Percentiles rank a stretch among this genome's conserved stretches.
Conservation (phyloP, 805 yeast species). For the Nakazawaea sp. region DNA sequence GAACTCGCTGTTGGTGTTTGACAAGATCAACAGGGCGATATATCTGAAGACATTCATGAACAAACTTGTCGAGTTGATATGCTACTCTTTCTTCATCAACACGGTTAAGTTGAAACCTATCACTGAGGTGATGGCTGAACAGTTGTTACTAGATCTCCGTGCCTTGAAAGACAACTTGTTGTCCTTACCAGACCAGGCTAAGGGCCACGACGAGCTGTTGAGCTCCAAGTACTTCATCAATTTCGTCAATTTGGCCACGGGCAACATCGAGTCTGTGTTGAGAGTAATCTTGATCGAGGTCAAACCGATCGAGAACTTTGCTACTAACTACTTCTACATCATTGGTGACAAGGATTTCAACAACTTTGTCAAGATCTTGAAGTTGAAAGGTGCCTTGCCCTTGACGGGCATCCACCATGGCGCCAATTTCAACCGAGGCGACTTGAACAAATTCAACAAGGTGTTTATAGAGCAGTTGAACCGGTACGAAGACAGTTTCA, state of each 20-base stretch:
- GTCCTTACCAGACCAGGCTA: conserved; percentile 38
- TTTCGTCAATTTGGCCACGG: conserved; percentile 18
- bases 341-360: conserved; percentile 56
- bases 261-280: conserved; percentile 50
- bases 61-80: conserved; percentile 59
- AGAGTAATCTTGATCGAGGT: conserved; percentile 59
- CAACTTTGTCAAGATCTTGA: conserved; percentile 61
- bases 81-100: conserved; percentile 47
- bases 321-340: conserved; percentile 57
- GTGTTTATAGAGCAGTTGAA: conserved; percentile 29
- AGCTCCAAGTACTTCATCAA: conserved; percentile 20
- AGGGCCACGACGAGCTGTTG: conserved; percentile 24
- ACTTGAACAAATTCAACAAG: conserved; percentile 28
- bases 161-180: conserved; percentile 50
- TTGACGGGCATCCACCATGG: conserved; percentile 21
- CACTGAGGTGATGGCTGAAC: conserved; percentile 71
- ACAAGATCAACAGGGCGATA: conserved; percentile 58
- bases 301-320: conserved; percentile 59
- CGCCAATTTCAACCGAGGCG: conserved; percentile 23
- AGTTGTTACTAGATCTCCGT: conserved; percentile 67
- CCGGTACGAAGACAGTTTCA: conserved; percentile 22
- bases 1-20: conserved; percentile 41
- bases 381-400: conserved; percentile 47
- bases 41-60: conserved; percentile 73
- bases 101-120: conserved; percentile 61